phyloP scores from a whole-genome alignment of 768 basidiomycete species.

The Dendrothele bispora region DNA sequence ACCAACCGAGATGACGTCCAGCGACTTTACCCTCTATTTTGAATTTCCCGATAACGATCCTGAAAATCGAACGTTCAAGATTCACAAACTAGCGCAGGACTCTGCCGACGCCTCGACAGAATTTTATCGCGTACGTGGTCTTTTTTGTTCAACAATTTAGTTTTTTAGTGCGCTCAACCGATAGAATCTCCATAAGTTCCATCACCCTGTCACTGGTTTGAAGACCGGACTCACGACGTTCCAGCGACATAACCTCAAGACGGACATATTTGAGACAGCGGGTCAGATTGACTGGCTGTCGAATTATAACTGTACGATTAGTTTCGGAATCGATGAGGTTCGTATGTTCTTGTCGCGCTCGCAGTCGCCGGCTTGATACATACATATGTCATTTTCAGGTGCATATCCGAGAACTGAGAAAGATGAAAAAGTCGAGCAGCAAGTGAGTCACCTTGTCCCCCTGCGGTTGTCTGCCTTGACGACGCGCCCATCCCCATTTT shows the following conservation, averaged over 20 bases:
- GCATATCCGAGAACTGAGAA: constrained; percentile 47
- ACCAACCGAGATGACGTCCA: constrained; percentile 30
- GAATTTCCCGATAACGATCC: constrained; percentile 25
- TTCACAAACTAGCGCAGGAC: constrained; percentile 32
- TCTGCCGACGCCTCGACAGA: constrained; percentile 27
- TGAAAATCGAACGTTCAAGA: constrained; percentile 46
- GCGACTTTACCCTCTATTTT: constrained; percentile 40
- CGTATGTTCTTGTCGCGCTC: background rate
- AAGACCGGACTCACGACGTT: constrained; percentile 44
- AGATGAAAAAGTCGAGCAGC: constrained; percentile 47
- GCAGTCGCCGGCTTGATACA: background rate
- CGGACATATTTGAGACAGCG: constrained; percentile 47
- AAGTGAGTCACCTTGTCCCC: constrained; percentile 32
- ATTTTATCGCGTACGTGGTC: constrained; percentile 41
- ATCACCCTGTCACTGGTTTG: constrained; percentile 44
- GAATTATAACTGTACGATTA: constrained; percentile 40
- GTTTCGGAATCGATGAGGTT: constrained; percentile 52
- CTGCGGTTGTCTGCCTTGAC: background rate
- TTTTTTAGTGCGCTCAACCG: too few species aligned
- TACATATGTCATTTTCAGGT: constrained; percentile 21
- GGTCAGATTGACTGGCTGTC: constrained; percentile 56
- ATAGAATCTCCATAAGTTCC: constrained; percentile 30
- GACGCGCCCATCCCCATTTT: background rate
- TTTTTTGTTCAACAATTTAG: background rate
- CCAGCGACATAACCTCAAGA: constrained; percentile 45